A percentile compares a stretch with the other conserved stretches of the same genome.
Evolutionary conservation across 257 asterid genomes (phyloP).

Genomic region (Gardenia jasminoides): DNA sequence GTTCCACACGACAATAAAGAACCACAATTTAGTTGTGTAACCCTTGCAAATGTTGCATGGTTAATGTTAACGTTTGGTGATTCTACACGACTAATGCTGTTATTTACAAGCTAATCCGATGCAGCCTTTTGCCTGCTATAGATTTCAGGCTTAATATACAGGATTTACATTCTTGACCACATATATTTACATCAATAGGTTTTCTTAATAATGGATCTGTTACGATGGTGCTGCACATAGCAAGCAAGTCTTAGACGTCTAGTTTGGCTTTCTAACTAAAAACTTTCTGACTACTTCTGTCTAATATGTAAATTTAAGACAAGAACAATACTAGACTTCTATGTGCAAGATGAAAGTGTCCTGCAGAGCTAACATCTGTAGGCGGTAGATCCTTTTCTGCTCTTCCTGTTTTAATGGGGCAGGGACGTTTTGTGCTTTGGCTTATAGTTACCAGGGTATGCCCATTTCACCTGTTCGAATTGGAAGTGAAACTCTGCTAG

Average conservation of each 20-base stretch:
- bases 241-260: too few species aligned
- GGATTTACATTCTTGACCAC: not conserved
- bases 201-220: not conserved
- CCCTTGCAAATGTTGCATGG: not conserved
- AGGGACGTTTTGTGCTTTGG: not conserved
- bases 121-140: not conserved
- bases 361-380: not conserved
- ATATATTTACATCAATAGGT: too few species aligned
- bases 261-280: too few species aligned
- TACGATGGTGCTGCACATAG: not conserved
- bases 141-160: not conserved
- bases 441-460: too few species aligned
- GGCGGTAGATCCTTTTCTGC: not conserved
- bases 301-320: not conserved
- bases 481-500: not conserved
- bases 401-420: not conserved
- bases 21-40: not conserved
- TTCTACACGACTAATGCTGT: not conserved
- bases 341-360: not conserved
- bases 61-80: not conserved
- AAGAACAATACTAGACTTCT: not conserved
- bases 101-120: not conserved
- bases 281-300: not conserved
- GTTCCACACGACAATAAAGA: not conserved
- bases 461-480: not conserved